phyloP scores from a whole-genome alignment of 495 filamentous ascomycete genomes.

The Aspergillus affinis region DNA sequence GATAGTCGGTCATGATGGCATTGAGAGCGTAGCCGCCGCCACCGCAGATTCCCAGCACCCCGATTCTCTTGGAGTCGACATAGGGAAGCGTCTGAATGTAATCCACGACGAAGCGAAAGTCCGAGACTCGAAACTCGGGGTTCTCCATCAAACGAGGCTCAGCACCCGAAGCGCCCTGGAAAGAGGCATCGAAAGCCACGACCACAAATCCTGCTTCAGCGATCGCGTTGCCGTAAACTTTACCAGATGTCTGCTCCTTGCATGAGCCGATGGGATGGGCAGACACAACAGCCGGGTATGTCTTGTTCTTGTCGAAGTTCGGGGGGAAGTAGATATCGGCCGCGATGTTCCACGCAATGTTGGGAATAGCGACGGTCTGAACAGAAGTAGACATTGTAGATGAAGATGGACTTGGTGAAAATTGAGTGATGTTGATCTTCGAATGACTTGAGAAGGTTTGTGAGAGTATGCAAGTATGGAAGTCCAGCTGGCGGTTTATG shows the following conservation, averaged over 20 bases:
- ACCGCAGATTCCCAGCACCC: conserved; percentile 38
- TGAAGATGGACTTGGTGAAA: too few species aligned
- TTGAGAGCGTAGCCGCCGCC: conserved; percentile 33
- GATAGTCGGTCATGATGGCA: conserved; percentile 35
- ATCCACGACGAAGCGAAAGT: conserved; percentile 31
- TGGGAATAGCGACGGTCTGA: conserved; percentile 18
- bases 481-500: too few species aligned
- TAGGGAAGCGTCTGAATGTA: conserved; percentile 30
- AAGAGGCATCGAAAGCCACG: conserved; percentile 36
- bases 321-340: conserved; percentile 23
- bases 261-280: conserved; percentile 33
- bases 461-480: too few species aligned
- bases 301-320: conserved; percentile 19
- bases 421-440: too few species aligned
- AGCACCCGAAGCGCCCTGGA: conserved; percentile 34
- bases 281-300: conserved; percentile 21
- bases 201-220: conserved; percentile 33
- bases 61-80: conserved; percentile 32
- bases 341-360: conserved; percentile 19
- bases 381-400: neutral
- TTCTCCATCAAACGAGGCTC: conserved; percentile 34
- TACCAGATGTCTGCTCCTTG: conserved; percentile 40
- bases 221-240: conserved; percentile 29
- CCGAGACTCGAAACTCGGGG: conserved; percentile 34
- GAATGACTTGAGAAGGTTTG: too few species aligned